Conservation (phyloP, 2,329 filamentous ascomycete genomes). For the Cucurbitaria berberidis region DNA sequence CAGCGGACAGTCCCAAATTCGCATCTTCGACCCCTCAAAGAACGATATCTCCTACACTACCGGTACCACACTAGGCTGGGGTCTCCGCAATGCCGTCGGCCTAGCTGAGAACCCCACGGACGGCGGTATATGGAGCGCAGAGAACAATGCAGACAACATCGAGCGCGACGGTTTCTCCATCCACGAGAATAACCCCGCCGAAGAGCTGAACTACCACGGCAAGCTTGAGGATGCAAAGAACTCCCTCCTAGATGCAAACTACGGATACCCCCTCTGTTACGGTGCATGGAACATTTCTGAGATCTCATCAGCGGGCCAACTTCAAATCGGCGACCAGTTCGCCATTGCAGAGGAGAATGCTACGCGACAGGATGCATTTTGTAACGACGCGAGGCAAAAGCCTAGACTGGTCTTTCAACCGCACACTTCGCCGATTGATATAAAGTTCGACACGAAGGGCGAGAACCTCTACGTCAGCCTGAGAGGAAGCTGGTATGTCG, state of each 20-base stretch:
- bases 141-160: conserved; percentile 71
- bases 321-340: conserved; percentile 55
- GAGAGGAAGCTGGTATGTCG: conserved; percentile 68
- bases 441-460: conserved; percentile 65
- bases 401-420: conserved; percentile 63
- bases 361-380: conserved; percentile 51
- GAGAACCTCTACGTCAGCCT: conserved; percentile 67
- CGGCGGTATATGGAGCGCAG: conserved; percentile 61
- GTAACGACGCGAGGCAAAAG: conserved; percentile 42
- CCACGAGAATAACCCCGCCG: conserved; percentile 69
- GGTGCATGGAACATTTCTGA: conserved; percentile 63
- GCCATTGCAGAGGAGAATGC: conserved; percentile 49
- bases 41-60: conserved; percentile 30
- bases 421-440: conserved; percentile 71
- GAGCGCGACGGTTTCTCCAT: conserved; percentile 62
- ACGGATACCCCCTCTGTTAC: conserved; percentile 72
- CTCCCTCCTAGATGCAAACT: conserved; percentile 57
- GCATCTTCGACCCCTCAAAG: conserved; percentile 58
- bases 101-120: conserved; percentile 62
- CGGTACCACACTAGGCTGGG: conserved; percentile 63
- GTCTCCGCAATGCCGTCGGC: conserved; percentile 72
- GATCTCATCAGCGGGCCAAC: conserved; percentile 52
- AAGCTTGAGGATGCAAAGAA: conserved; percentile 57
- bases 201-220: conserved; percentile 74
- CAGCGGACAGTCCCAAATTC: conserved; percentile 67